These are phyloP conservation scores for Cryomyces minteri DNA, from an alignment of 495 filamentous ascomycete species.

Conservation along the genomic window DNA sequence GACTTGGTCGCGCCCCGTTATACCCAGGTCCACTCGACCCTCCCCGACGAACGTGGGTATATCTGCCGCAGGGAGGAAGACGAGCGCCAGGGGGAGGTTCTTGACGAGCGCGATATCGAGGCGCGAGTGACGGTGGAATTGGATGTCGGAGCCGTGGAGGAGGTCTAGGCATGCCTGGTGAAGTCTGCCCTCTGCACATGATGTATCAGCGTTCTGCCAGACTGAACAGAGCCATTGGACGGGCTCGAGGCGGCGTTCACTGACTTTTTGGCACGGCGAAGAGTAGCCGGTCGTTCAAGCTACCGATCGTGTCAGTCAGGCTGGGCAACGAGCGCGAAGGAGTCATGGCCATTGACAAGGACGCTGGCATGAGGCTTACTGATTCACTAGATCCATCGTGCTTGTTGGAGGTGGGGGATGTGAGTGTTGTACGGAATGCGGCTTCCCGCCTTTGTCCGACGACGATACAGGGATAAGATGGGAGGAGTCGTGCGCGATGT, in stretches of 20 bases:
- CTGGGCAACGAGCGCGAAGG: conserved; percentile 5
- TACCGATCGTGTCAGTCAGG: conserved; percentile 19
- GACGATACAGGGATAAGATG: too few species aligned
- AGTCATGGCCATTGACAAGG: not conserved
- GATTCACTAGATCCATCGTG: conserved; percentile 4
- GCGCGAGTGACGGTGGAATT: conserved; percentile 82
- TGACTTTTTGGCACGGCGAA: conserved; percentile 95
- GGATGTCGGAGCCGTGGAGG: conserved; percentile 81
- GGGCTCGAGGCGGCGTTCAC: conserved; percentile 8
- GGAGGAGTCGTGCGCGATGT: too few species aligned
- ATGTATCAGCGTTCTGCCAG: too few species aligned
- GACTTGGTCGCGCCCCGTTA: conserved; percentile 85
- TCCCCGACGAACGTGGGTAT: conserved; percentile 96
- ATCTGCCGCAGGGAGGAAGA: conserved; percentile 93
- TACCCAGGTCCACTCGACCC: conserved; percentile 82
- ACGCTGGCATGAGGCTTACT: not conserved
- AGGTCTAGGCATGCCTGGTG: conserved; percentile 74
- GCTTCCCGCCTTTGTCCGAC: too few species aligned
- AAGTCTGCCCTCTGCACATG: conserved; percentile 62
- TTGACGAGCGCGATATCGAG: conserved; percentile 93
- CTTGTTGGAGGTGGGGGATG: too few species aligned
- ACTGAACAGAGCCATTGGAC: conserved; percentile 10
- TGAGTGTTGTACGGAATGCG: too few species aligned
- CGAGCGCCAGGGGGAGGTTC: conserved; percentile 84
- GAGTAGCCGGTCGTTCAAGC: conserved; percentile 79